Evolutionary conservation across 169 alveolate species (phyloP).

Genomic region (Perkinsus olseni): DNA sequence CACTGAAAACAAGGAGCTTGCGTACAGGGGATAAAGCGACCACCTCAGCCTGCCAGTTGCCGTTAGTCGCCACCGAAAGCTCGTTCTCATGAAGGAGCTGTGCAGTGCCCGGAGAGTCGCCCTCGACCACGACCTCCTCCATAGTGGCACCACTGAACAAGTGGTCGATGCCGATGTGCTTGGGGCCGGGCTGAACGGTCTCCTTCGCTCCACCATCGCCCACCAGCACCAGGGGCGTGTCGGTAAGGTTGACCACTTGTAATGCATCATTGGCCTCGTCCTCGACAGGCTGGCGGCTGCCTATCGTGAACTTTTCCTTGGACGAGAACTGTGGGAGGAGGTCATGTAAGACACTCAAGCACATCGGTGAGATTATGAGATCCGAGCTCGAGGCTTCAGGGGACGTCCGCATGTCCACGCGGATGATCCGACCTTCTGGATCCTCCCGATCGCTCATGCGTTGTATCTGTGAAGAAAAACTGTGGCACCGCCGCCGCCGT

Average conservation of each 20-base stretch:
- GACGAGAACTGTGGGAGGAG: not conserved
- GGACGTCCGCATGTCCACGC: not conserved
- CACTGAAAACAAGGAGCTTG: not conserved
- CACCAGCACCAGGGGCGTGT: not conserved
- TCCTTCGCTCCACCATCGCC: not conserved
- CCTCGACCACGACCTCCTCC: not conserved
- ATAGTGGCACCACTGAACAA: not conserved
- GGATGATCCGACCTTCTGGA: not conserved
- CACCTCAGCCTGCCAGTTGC: conserved; percentile 1
- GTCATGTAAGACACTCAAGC: not conserved
- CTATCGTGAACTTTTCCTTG: not conserved
- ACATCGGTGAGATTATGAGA: not conserved
- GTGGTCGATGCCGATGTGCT: not conserved
- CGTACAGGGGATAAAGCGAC: not conserved
- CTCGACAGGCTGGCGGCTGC: not conserved
- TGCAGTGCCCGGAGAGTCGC: not conserved
- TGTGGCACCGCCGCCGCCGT: not conserved
- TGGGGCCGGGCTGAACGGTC: not conserved
- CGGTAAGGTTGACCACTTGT: not conserved
- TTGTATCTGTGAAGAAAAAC: not conserved
- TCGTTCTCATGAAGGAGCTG: not conserved
- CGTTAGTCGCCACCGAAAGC: not conserved
- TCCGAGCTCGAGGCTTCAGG: not conserved
- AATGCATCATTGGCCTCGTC: not conserved
- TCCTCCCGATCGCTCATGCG: not conserved